Base-by-base conservation (phyloP, 83 land plant species). In the Thuja plicata region DNA sequence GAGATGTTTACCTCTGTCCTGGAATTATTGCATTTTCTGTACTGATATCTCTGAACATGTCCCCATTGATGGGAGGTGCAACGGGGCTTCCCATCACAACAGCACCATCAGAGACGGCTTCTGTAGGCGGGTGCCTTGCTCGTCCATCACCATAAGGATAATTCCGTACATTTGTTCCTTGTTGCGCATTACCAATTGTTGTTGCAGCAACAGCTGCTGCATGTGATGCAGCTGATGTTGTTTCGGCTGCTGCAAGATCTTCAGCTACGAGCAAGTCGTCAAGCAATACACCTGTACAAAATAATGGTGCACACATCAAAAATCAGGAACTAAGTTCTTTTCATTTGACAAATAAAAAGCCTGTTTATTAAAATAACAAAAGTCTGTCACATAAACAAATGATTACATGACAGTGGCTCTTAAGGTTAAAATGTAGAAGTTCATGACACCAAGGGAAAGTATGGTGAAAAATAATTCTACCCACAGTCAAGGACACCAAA, bases 241-340 rank as follows among this genome's bases (percentile, higher is more conserved):
- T 95, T 86, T 94, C 97, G 88, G 96, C 97, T 86, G 96, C 99
- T 55, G 97, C 96, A 57, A 93, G 91, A 87, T 97, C 99, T 87
- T 96, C 99, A 86, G 99, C 97, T 78, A 96, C 95, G 80, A 97
- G 95, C 16, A 97, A 85, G 73, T 97, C 99, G 93, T 97, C 99
- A 11, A 97, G 91, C 73, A 96, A 88, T 30, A 93, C 94, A 41
- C 97, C 99, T 97, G 87, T 19, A 86, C 79, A 76, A 76, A 34
- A 76, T 76, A 34, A 76, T 76, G 30, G 38, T 76, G 79, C 40
- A 15, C 0, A 76, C 12, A 34, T 34, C 12, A 19, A 0, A 76
- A 76, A 76, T 13, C 5, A 76, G 35, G 38, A 76, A 17, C 30
- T 76, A 3, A 76, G 71, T 24, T 62, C n/a, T 5, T 62, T 62